Conservation (phyloP, 148 eudicot species). For the Rhododendron simsii region DNA sequence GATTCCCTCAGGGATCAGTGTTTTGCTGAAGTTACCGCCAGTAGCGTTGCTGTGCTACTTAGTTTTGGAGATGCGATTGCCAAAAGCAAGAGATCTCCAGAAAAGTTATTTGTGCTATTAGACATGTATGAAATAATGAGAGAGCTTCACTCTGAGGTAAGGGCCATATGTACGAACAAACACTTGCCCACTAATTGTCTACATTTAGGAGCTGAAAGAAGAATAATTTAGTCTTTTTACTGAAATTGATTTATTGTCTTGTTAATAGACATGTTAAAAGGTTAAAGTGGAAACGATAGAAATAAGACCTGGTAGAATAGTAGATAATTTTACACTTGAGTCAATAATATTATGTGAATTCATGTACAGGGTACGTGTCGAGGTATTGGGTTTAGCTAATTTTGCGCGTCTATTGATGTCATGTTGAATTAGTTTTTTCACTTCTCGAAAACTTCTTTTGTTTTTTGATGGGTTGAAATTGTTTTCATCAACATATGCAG, state of each 20-base stretch:
- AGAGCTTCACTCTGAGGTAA: constrained; percentile 91
- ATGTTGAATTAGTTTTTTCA: neutral
- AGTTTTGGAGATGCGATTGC: constrained; percentile 99
- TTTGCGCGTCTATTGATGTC: neutral
- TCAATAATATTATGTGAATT: neutral
- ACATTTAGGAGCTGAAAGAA: neutral
- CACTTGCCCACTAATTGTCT: neutral
- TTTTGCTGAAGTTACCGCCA: constrained; percentile 86
- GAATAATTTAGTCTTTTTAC: neutral
- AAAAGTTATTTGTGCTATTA: constrained; percentile 88
- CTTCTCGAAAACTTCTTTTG: neutral
- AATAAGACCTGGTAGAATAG: neutral
- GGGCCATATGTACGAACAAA: neutral
- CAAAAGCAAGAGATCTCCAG: constrained; percentile 98
- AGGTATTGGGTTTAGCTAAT: neutral
- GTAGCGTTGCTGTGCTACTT: constrained; percentile 83
- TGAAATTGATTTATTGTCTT: neutral
- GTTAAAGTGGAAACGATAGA: neutral
- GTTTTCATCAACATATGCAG: neutral
- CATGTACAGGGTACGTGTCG: neutral
- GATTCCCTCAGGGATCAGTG: constrained; percentile 82
- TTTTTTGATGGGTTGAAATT: neutral
- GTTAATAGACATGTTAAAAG: neutral
- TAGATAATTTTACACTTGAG: neutral
- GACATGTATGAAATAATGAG: constrained; percentile 99